Conservation (phyloP, 2,329 filamentous ascomycete genomes). For the Alternaria infectoria region DNA sequence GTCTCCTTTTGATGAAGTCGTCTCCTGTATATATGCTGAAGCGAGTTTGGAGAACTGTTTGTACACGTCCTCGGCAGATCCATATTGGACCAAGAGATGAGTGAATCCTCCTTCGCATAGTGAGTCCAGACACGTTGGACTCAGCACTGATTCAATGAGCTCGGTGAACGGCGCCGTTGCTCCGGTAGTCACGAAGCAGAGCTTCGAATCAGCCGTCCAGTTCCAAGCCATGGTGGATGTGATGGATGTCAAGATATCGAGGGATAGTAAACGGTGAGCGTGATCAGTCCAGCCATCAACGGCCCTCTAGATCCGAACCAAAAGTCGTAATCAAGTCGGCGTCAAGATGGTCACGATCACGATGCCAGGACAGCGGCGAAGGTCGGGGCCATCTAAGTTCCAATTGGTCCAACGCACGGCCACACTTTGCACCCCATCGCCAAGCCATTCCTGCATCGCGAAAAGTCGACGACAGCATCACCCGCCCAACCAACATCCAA, state of each 20-base stretch:
- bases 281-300: not conserved
- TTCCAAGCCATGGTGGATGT: constrained; percentile 26
- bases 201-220: constrained; percentile 43
- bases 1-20: constrained; percentile 4
- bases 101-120: constrained; percentile 70
- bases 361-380: constrained; percentile 18
- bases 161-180: constrained; percentile 83
- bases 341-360: constrained; percentile 2
- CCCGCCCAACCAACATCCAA: constrained; percentile 27
- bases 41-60: constrained; percentile 37
- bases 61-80: constrained; percentile 66
- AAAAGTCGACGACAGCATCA: constrained; percentile 40
- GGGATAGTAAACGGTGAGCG: too few species aligned
- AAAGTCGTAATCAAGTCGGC: not conserved
- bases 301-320: not conserved
- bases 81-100: constrained; percentile 80
- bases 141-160: constrained; percentile 71
- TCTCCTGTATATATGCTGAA: constrained; percentile 15
- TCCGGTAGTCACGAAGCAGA: constrained; percentile 88
- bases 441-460: constrained; percentile 34
- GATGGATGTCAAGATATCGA: not conserved
- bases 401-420: constrained; percentile 28
- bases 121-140: constrained; percentile 65
- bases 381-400: constrained; percentile 25
- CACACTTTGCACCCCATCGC: constrained; percentile 29